Conservation (phyloP, 192 early-diverging fungal genomes). For the Obelidium mucronatum region DNA sequence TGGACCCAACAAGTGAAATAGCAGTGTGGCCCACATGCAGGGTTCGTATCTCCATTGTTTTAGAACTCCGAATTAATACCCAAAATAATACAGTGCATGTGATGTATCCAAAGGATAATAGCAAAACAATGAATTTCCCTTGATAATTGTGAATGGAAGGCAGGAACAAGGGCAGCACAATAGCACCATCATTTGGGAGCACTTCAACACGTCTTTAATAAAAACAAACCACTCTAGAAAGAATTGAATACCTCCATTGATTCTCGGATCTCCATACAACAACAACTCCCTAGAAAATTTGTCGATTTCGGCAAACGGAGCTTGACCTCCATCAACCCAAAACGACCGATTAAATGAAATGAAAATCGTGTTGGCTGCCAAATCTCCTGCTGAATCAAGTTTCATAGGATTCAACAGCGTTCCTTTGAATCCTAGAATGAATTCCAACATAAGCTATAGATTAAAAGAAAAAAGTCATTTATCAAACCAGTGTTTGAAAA, state of each 20-base stretch:
- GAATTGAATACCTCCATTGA: not conserved
- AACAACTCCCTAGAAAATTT: not conserved
- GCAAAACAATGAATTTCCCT: not conserved
- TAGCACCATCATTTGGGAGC: not conserved
- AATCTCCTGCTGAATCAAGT: not conserved
- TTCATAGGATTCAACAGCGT: slow-evolving; percentile 13
- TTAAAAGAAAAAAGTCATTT: too few relatives aligned
- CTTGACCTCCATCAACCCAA: not conserved
- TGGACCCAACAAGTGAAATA: not conserved
- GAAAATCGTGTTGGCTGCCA: not conserved
- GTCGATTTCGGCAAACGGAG: slow-evolving; percentile 1
- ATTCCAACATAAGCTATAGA: too few relatives aligned
- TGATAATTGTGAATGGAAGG: not conserved
- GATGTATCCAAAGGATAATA: not conserved
- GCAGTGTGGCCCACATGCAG: not conserved
- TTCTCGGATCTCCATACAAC: not conserved
- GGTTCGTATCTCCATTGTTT: not conserved
- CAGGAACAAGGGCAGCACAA: not conserved
- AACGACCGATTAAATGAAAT: not conserved
- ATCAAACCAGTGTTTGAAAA: not conserved
- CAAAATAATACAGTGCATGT: not conserved
- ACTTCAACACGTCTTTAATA: not conserved
- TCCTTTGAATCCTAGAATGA: slow-evolving; percentile 23
- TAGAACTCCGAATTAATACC: not conserved
- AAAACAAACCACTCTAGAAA: not conserved